Evolutionary conservation across 257 asterid genomes (phyloP), one percentile per base, ranked within the genome.

Genomic region (Salvia splendens): DNA sequence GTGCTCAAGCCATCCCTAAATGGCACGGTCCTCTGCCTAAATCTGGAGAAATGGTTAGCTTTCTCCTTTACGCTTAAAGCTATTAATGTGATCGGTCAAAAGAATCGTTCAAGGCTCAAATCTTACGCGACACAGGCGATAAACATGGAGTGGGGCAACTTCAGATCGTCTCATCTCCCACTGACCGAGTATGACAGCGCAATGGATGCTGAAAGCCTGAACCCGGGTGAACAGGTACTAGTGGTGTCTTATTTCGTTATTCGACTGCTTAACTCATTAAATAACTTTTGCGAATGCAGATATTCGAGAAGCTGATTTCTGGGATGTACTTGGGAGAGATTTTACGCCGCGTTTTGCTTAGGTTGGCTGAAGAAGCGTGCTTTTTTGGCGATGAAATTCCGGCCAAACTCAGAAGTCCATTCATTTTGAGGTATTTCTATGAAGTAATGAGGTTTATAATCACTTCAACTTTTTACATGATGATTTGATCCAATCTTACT

Each of bases 61-160:
- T 65, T 67, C 62, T 45, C 33, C 20, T 42, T n/a, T 62, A 8
- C 65, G 69, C 24, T 38, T 4, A 0, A 15, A 20, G 12, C 24
- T 47, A 3, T 17, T 14, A 5, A 30, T 12, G 41, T 38, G 12
- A 71, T 77, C 8, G 80, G 79, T 16, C 80, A 58, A n/a, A n/a
- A n/a, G n/a, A n/a, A n/a, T n/a, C n/a, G n/a, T 11, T 58, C 54
- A 75, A 38, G 61, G 65, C 64, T 53, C 41, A 15, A 17, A 61
- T 62, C 12, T 69, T 61, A 33, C 63, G 5, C 17, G 55, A 30
- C 74, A 72, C 72, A 89, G 98, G 97, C 87, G 76, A 86, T 89
- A 76, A 92, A 92, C 66, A 89, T 92, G 93, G 98, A 92, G 81
- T 92, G 97, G 98, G 98, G 97, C 58, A 92, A 87, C 82, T 92